These are phyloP conservation scores for Eucalyptus dawsonii DNA, from an alignment of 345 rosid genomes.

Conservation along the genomic window DNA sequence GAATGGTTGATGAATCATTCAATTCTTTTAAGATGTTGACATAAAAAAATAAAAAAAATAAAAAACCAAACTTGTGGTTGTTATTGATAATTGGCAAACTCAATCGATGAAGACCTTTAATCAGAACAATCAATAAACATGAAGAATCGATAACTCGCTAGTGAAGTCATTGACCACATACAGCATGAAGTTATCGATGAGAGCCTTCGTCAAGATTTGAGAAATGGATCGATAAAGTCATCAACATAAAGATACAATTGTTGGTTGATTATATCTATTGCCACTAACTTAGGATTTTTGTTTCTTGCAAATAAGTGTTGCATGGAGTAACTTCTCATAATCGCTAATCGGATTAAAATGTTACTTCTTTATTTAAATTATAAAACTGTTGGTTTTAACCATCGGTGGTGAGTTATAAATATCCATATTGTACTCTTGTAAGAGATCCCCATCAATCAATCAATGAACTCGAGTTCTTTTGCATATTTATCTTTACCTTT, in stretches of 20 bases:
- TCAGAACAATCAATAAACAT: no score
- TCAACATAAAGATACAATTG: background rate
- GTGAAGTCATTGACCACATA: background rate
- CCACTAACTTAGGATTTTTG: no score
- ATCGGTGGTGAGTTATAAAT: background rate
- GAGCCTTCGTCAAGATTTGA: background rate
- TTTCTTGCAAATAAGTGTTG: background rate
- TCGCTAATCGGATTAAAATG: background rate
- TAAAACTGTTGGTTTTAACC: no score
- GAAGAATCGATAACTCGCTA: no score
- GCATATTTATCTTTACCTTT: background rate
- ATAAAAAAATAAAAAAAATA: accelerated
- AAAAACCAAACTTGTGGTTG: background rate
- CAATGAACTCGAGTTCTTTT: background rate
- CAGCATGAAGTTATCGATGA: no score
- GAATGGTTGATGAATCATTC: no score
- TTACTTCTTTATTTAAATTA: no score
- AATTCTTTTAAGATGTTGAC: no score
- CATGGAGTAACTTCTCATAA: background rate
- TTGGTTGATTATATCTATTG: no score
- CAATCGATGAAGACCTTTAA: no score
- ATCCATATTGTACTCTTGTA: background rate
- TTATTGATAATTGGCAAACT: background rate
- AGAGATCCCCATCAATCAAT: background rate
- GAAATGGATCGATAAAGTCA: background rate